phyloP scores from a whole-genome alignment of 1,139 yeast genomes.

The Spathaspora jeffriesii region DNA sequence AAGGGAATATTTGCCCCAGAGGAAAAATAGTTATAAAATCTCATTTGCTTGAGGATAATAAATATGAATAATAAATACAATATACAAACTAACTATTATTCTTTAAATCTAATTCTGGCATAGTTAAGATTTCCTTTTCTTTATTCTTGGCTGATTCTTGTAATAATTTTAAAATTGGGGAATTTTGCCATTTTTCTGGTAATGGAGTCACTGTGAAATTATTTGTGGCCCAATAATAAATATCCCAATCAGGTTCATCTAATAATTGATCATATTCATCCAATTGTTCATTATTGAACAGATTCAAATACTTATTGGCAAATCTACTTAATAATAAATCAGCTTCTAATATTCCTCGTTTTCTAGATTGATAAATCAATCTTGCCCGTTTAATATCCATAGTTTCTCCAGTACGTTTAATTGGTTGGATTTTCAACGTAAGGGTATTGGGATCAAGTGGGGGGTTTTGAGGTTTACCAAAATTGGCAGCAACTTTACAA shows the following conservation, averaged over 20 bases:
- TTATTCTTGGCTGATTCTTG: slow-evolving; percentile 77
- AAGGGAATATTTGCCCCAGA: slow-evolving; percentile 4
- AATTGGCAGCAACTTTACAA: slow-evolving; percentile 24
- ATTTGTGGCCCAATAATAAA: slow-evolving; percentile 95
- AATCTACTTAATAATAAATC: slow-evolving; percentile 84
- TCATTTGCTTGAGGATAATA: neutral
- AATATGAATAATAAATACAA: neutral
- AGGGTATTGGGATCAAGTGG: slow-evolving; percentile 20
- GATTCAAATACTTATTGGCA: slow-evolving; percentile 70
- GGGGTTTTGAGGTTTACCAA: slow-evolving; percentile 50
- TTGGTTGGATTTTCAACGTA: slow-evolving; percentile 66
- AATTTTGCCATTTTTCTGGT: slow-evolving; percentile 81
- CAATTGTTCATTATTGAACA: slow-evolving; percentile 64
- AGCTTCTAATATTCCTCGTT: slow-evolving; percentile 94
- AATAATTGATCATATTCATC: slow-evolving; percentile 83
- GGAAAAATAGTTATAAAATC: slow-evolving; percentile 5
- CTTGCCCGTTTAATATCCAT: slow-evolving; percentile 81
- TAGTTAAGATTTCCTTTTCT: slow-evolving; percentile 73
- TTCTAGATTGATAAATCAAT: slow-evolving; percentile 85
- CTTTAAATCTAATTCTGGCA: slow-evolving; percentile 60
- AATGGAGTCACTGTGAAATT: slow-evolving; percentile 79
- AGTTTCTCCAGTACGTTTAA: slow-evolving; percentile 74
- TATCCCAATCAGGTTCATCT: slow-evolving; percentile 98
- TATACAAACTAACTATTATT: neutral
- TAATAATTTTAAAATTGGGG: slow-evolving; percentile 61